Conservation (phyloP, 2,329 filamentous ascomycete genomes). For the Fonsecaea erecta region DNA sequence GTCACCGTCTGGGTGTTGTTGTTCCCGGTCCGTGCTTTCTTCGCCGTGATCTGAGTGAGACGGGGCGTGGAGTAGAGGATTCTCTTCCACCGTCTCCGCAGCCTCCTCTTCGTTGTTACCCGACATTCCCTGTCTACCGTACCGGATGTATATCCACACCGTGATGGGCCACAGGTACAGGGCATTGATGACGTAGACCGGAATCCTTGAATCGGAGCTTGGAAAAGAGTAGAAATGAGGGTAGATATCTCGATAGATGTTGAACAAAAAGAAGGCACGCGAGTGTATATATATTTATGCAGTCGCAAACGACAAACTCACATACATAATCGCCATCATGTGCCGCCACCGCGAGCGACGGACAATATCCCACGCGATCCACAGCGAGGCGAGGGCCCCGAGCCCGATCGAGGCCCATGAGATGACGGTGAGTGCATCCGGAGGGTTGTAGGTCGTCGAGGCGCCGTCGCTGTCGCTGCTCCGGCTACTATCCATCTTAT, state of each 20-base stretch:
- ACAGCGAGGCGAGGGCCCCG: neutral
- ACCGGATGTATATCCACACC: neutral
- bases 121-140: neutral
- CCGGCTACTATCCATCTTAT: neutral
- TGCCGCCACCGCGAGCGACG: neutral
- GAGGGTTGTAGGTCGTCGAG: neutral
- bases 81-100: neutral
- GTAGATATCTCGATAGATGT: too few species aligned
- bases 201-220: too few species aligned
- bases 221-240: neutral
- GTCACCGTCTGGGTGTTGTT: neutral
- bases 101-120: neutral
- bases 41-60: neutral
- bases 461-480: neutral
- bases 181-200: neutral
- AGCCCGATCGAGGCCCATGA: neutral
- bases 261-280: too few species aligned
- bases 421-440: neutral
- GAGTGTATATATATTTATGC: too few species aligned
- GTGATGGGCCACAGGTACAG: conserved; percentile 2
- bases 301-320: neutral
- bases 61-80: neutral
- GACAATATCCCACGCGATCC: neutral
- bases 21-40: neutral
- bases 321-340: neutral